These are phyloP conservation scores for Lactifluus echinatus DNA, from an alignment of 768 basidiomycete species.

Conservation along the genomic window DNA sequence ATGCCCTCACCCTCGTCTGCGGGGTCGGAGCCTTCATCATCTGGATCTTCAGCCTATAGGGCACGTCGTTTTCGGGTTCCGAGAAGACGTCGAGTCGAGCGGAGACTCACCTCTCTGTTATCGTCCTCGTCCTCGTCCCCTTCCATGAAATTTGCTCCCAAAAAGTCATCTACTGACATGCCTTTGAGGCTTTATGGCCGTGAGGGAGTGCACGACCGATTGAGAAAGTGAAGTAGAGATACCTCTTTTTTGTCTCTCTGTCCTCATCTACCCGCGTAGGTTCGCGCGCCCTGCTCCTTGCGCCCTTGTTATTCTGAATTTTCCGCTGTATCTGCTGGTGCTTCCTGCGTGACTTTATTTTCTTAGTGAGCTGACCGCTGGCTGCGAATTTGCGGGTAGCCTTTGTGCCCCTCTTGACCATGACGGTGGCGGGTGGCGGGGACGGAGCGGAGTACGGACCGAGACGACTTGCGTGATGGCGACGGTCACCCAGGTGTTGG, in stretches of 20 bases:
- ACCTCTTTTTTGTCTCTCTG: slow-evolving; percentile 21
- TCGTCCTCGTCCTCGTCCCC: slow-evolving; percentile 33
- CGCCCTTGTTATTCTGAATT: slow-evolving; percentile 45
- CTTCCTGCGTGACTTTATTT: slow-evolving; percentile 76
- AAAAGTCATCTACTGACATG: slow-evolving; percentile 72
- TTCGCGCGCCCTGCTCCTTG: slow-evolving; percentile 24
- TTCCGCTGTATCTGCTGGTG: slow-evolving; percentile 70
- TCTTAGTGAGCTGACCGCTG: slow-evolving; percentile 81
- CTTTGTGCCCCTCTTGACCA: slow-evolving; percentile 63
- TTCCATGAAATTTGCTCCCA: slow-evolving; percentile 67
- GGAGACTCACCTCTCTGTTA: slow-evolving; percentile 31
- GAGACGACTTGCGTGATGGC: no score
- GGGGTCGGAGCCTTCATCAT: slow-evolving; percentile 34
- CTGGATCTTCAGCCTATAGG: slow-evolving; percentile 24
- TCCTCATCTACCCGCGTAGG: slow-evolving; percentile 25
- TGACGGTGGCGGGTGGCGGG: no score
- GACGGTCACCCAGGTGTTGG: slow-evolving; percentile 37
- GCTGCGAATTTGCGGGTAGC: slow-evolving; percentile 82
- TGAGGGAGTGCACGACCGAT: background rate
- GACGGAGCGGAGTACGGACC: no score
- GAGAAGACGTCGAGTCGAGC: background rate
- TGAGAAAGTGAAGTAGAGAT: background rate
- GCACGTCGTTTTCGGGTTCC: background rate
- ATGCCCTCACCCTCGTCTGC: slow-evolving; percentile 34
- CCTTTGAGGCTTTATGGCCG: slow-evolving; percentile 32